These are phyloP conservation scores for Fusarium continuum DNA, from an alignment of 2,329 filamentous ascomycete species.

Conservation along the genomic window DNA sequence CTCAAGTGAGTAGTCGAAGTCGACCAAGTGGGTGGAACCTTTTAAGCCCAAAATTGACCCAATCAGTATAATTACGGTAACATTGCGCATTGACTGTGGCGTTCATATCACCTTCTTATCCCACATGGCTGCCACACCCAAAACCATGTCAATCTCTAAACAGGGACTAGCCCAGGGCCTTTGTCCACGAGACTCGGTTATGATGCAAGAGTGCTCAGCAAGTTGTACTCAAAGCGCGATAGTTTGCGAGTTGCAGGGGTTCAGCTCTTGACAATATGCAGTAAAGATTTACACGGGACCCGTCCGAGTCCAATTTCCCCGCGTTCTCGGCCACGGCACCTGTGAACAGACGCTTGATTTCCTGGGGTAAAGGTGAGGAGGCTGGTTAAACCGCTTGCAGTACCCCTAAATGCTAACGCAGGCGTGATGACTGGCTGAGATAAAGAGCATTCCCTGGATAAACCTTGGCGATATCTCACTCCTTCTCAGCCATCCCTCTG, in stretches of 20 bases:
- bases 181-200: background rate
- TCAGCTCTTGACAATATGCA: background rate
- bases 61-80: background rate
- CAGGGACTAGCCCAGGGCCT: background rate
- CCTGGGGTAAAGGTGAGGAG: conserved; percentile 23
- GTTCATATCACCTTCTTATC: background rate
- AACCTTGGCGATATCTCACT: background rate
- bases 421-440: conserved; percentile 15
- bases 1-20: background rate
- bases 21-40: no score
- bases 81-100: background rate
- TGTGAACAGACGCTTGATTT: background rate
- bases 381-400: background rate
- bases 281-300: background rate
- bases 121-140: background rate
- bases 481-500: background rate
- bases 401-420: conserved; percentile 3
- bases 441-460: conserved; percentile 13
- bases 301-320: conserved; percentile 17
- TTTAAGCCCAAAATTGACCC: no score
- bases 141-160: background rate
- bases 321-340: background rate
- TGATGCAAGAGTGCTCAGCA: conserved; percentile 7
- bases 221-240: conserved; percentile 16
- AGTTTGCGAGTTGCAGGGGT: conserved; percentile 31